Evolutionary conservation across 163 green algal species (phyloP).

Genomic region (Scenedesmus sp.): DNA sequence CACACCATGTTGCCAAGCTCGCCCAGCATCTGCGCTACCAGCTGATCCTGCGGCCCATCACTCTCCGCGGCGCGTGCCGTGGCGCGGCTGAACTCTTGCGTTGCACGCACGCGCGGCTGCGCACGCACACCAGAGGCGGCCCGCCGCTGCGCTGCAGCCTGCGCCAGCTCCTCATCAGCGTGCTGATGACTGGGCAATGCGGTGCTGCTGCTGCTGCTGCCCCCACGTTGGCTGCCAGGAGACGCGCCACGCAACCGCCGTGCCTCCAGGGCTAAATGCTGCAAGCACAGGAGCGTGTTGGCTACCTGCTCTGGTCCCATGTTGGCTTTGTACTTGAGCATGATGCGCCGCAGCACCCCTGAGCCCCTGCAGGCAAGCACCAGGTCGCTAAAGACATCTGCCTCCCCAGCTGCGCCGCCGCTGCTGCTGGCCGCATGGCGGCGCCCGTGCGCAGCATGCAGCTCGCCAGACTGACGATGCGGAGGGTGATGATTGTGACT

Average conservation of each 20-base stretch:
- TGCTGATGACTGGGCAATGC: background rate
- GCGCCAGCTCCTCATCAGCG: background rate
- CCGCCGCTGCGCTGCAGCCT: background rate
- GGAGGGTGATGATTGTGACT: background rate
- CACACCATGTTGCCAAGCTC: constrained; percentile 50
- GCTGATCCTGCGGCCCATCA: constrained; percentile 38
- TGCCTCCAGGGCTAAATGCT: constrained; percentile 18
- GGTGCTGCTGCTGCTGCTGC: constrained; percentile 2
- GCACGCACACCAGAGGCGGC: background rate
- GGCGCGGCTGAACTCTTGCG: background rate
- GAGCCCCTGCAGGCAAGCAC: constrained; percentile 9
- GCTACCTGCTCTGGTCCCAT: constrained; percentile 46
- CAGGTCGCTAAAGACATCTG: background rate
- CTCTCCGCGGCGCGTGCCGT: constrained; percentile 16
- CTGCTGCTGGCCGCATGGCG: constrained; percentile 2
- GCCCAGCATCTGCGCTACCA: constrained; percentile 43
- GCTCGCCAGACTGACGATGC: background rate
- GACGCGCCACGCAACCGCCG: background rate
- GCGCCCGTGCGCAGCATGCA: constrained; percentile 22
- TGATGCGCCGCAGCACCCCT: constrained; percentile 45
- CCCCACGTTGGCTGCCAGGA: background rate
- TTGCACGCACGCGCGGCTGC: constrained; percentile 4
- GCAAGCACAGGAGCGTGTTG: constrained; percentile 40
- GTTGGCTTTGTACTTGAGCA: constrained; percentile 52
- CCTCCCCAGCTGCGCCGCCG: background rate